A percentile compares a stretch with the other conserved stretches of the same genome.
Conservation (phyloP, 306 rosid species). For the Ochetophila trinervis region DNA sequence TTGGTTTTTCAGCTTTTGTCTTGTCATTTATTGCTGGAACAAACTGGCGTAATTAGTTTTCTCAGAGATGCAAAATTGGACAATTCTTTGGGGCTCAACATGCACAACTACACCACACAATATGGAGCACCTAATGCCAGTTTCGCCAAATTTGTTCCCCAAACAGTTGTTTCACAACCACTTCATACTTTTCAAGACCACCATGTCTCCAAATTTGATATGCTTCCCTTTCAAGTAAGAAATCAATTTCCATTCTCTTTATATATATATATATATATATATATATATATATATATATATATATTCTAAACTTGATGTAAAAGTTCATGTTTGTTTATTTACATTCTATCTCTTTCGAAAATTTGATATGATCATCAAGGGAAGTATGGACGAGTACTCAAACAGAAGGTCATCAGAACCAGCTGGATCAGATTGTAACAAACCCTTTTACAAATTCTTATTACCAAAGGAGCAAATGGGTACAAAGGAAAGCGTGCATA, state of each 20-base stretch:
- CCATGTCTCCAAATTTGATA: not conserved
- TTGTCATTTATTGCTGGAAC: not conserved
- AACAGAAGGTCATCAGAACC: not conserved
- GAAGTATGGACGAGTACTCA: not conserved
- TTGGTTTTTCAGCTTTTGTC: no score
- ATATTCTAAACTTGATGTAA: no score
- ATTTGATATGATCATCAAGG: not conserved
- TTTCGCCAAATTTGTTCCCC: not conserved
- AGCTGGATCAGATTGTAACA: not conserved
- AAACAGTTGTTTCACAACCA: no score
- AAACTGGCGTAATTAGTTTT: not conserved
- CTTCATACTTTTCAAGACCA: not conserved
- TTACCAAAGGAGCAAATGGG: conserved; percentile 6
- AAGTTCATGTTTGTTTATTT: not conserved
- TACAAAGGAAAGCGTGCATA: not conserved
- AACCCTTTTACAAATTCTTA: conserved; percentile 16
- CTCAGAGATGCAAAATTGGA: conserved; percentile 11
- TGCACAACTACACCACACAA: not conserved
- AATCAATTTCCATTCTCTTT: not conserved
- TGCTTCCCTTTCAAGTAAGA: conserved; percentile 7
- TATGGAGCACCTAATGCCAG: not conserved
- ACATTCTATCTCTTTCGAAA: not conserved
- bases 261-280: not conserved
- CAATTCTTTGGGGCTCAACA: not conserved
- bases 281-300: no score